Conservation (phyloP, 306 rosid species). For the Inga oerstediana region DNA sequence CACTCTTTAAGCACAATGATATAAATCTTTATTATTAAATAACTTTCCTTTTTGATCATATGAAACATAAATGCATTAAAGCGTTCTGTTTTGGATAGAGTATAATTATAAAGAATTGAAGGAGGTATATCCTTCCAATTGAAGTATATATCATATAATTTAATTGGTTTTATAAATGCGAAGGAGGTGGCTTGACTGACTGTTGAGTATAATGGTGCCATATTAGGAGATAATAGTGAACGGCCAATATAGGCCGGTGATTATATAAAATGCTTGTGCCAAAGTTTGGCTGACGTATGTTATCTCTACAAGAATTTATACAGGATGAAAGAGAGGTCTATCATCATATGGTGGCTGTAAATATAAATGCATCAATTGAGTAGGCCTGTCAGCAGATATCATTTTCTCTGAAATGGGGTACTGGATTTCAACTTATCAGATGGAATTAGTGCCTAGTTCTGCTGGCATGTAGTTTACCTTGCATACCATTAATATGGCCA, state of each 20-base stretch:
- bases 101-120: neutral
- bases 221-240: neutral
- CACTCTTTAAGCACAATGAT: neutral
- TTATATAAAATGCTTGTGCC: neutral
- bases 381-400: constrained; percentile 15
- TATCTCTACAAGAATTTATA: neutral
- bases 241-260: constrained; percentile 12
- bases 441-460: neutral
- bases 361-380: neutral
- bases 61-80: constrained; percentile 9
- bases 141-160: neutral
- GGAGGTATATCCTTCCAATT: constrained; percentile 1
- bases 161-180: constrained; percentile 12
- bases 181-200: neutral
- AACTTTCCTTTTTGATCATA: constrained; percentile 31
- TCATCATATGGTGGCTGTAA: neutral
- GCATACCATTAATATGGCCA: neutral
- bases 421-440: constrained; percentile 1
- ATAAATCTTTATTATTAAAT: constrained; percentile 9
- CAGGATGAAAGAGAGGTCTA: neutral
- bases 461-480: constrained; percentile 15
- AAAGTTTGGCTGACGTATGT: constrained; percentile 5
- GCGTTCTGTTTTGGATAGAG: constrained; percentile 14
- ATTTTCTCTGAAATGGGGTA: constrained; percentile 8
- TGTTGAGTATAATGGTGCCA: constrained; percentile 12